Evolutionary conservation across 306 rosid genomes (phyloP), one percentile per base, ranked within the genome.

Genomic region (Quercus engelmannii): DNA sequence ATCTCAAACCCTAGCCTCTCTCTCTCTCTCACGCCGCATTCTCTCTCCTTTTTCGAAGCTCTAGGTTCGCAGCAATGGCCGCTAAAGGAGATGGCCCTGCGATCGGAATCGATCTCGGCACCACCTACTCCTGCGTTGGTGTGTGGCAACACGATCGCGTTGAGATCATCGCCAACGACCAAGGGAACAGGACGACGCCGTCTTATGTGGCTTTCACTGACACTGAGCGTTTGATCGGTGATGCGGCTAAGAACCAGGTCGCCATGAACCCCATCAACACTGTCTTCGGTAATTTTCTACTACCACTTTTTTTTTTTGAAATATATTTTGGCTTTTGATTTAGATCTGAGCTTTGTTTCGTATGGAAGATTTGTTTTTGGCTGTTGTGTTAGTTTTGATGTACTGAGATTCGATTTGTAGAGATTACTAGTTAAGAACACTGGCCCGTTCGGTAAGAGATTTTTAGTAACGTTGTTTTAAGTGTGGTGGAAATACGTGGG

Each of bases 101-200:
- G 19, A 93, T 93, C 43, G 97, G 97, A 4, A 93, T 93, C 49
- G 97, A 93, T 78, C 94, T 93, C 7, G 98, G 97, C 2, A 91
- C 98, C 0, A 93, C 90, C 0, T 91, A 93, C 86, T 89, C 94
- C 0, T 93, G 98, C 69, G 98, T 93, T 5, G 94, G 97, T 21
- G 98, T 93, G 0, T 93, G 97, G 93, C 97, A 93, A 70, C 93
- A 93, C 38, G 98, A 90, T 41, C 91, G 97, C 5, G 97, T 91
- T 0, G 94, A 91, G 82, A 93, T 93, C 63, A 89, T 93, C 0
- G 98, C 98, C 8, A 91, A 93, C 20, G 98, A 93, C 21, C 98
- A 93, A 67, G 97, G 98, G 0, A 91, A 93, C 85, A 74, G 92
- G 19, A 93, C 94, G 1, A 93, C 93, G 14, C 98, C 97, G 11